Evolutionary conservation across 2,329 filamentous ascomycete species (phyloP), one percentile per base, ranked within the genome.

Genomic region (Pezicula neosporulosa): DNA sequence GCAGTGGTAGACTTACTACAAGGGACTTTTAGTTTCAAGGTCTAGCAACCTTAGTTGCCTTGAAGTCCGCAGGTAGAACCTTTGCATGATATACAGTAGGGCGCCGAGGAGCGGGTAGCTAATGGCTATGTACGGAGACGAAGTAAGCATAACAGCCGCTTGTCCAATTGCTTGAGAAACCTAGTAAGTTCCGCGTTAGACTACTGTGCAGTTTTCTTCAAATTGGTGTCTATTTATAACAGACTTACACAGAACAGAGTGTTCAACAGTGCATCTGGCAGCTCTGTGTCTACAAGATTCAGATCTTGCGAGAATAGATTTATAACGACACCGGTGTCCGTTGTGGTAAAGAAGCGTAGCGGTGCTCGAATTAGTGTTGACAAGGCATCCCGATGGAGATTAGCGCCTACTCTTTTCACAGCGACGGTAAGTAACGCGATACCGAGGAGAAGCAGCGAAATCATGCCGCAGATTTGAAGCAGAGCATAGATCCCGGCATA

Each of bases 41-140:
- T 76, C 74, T 44, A 77, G 58, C 43, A 72, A 67, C 52, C 74
- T 70, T 12, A 77, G 55, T 53, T 76, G 74, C 3, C 73, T 69
- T 2, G 72, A 74, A 5, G 74, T 76, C 4, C 72, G 66, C 13
- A 77, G 1, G 74, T 60, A 77, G 45, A 72, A 62, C 38, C 69
- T 70, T 52, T 74, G 72, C 3, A 51, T 16, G 16, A 48, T 21
- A 48, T 48, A 51, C 4, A 51, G 35, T 7, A 48, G 10, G 19
- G 16, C 21, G 10, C 15, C 44, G 16, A 51, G 48, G 15, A 51
- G 41, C 7, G 49, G 49, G 10, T 48, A 48, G 19, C 48, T 46
- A 47, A 50, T 46, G 19, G 48, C 48, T 30, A 50, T 47, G 24
- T 46, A 37, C 35, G 16, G 42, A 2, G 47, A 37, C 15, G 24